These are phyloP conservation scores for Arabidopsis arenosa DNA, from an alignment of 345 rosid species.

Conservation along the genomic window DNA sequence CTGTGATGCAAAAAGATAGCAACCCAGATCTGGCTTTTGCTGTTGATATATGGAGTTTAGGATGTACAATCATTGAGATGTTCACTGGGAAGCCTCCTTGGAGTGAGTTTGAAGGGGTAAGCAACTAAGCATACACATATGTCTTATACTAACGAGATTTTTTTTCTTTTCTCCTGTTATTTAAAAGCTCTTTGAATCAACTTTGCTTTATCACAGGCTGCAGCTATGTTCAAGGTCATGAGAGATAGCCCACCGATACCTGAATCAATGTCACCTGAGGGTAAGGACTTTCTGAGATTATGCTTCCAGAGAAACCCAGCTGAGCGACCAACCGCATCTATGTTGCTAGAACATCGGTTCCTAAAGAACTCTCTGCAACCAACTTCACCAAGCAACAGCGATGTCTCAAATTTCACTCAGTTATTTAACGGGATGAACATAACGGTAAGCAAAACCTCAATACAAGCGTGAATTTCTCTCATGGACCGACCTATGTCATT, in stretches of 20 bases:
- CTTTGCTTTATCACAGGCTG: conserved; percentile 62
- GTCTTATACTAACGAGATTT: background rate
- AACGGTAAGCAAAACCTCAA: conserved; percentile 49
- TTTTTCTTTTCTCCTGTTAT: background rate
- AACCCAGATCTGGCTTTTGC: conserved; percentile 87
- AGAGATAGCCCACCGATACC: conserved; percentile 85
- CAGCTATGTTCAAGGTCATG: conserved; percentile 95
- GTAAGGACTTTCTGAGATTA: conserved; percentile 78
- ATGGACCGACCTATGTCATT: conserved; percentile 1
- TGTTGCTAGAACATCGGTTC: conserved; percentile 80
- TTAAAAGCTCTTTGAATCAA: conserved; percentile 12
- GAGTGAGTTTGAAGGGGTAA: conserved; percentile 97
- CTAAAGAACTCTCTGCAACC: conserved; percentile 53
- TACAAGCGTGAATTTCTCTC: background rate
- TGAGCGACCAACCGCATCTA: conserved; percentile 74
- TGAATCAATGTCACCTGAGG: conserved; percentile 75
- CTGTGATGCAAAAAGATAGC: conserved; percentile 83
- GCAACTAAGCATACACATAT: conserved; percentile 40
- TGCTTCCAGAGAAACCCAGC: conserved; percentile 95
- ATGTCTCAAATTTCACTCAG: conserved; percentile 47
- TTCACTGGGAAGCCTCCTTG: conserved; percentile 97
- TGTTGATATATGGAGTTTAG: conserved; percentile 99
- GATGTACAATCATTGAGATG: conserved; percentile 97
- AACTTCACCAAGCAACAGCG: conserved; percentile 44
- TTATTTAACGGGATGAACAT: conserved; percentile 53